Evolutionary conservation across 306 rosid species (phyloP), one percentile per base, ranked within the genome.

Genomic region (Prunus mume): DNA sequence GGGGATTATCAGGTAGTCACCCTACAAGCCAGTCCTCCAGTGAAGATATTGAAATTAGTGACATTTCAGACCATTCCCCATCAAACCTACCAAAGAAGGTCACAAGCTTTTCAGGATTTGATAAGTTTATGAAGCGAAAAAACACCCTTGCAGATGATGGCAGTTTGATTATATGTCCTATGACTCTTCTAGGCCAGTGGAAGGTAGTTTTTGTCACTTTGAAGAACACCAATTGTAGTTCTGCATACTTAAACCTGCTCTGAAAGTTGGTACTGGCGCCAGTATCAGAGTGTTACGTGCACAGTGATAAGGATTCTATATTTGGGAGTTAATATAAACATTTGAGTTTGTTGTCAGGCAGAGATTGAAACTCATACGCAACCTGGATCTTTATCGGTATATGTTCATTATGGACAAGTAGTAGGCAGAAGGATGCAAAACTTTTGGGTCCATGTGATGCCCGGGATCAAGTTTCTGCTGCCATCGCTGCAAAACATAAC

Each of bases 181-280:
- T 94, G 98, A 91, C 95, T 24, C 97, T 91, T 80, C 86, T 94
- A 2, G 95, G 95, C 64, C 98, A 94, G 82, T 94, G 98, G 98
- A 94, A 94, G 98, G 98, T 93, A 87, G 70, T 25, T 51, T 19
- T 47, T 56, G 6, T 68, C 57, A 43, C 80, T 65, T 43, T 70
- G 30, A 9, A 57, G 25, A 47, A 25, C 51, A 7, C 45, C 27
- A 8, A 12, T 61, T 72, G 70, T 45, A 54, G 75, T 60, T 73
- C 56, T 73, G 62, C 60, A 30, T 63, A 56, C 77, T 79, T 80
- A 57, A n/a, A 20, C 24, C 69, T 32, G 75, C 75, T 43, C 75
- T 77, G 47, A 68, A 74, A 68, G 49, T 65, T 73, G 60, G 17
- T 65, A 25, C 65, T 72, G 25, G 57, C 28, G 19, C 14, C 32